phyloP scores from a whole-genome alignment of 768 basidiomycete genomes.

The Sporobolomyces phaffii region DNA sequence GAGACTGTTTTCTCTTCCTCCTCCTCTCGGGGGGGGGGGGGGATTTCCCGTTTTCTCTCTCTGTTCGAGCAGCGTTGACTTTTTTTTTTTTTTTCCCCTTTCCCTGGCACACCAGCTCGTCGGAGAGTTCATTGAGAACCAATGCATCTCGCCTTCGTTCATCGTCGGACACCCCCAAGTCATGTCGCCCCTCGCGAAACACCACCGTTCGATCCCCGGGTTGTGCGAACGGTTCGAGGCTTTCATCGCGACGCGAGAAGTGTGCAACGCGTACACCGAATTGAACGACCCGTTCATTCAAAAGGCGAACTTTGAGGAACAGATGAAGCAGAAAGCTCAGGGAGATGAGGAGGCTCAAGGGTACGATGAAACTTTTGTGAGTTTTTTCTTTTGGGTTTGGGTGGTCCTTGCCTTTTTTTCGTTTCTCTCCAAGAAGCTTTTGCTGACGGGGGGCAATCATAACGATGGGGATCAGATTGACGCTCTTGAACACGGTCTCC shows the following conservation, averaged over 20 bases:
- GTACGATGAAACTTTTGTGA: conserved; percentile 85
- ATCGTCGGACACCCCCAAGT: conserved; percentile 99
- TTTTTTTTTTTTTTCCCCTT: too few species aligned
- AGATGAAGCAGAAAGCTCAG: conserved; percentile 84
- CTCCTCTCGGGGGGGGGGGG: too few species aligned
- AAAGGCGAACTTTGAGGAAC: conserved; percentile 86
- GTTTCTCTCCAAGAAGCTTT: neutral
- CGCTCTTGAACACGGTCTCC: conserved; percentile 92
- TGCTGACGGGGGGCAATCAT: neutral
- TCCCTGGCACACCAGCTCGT: too few species aligned
- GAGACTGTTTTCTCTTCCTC: too few species aligned
- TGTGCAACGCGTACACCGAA: conserved; percentile 99
- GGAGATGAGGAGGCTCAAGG: conserved; percentile 99
- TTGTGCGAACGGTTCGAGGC: conserved; percentile 98
- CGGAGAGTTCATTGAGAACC: conserved; percentile 93
- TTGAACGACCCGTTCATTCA: conserved; percentile 99
- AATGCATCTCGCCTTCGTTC: conserved; percentile 93
- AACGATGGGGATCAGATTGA: conserved; percentile 6
- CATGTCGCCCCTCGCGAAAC: conserved; percentile 98
- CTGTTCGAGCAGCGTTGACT: too few species aligned
- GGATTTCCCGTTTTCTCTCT: too few species aligned
- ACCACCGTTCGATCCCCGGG: conserved; percentile 92
- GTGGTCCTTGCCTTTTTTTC: too few species aligned
- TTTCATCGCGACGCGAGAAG: conserved; percentile 96
- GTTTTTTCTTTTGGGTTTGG: neutral